Evolutionary conservation across 768 basidiomycete species (phyloP).

Genomic region (Tricholoma furcatifolium): DNA sequence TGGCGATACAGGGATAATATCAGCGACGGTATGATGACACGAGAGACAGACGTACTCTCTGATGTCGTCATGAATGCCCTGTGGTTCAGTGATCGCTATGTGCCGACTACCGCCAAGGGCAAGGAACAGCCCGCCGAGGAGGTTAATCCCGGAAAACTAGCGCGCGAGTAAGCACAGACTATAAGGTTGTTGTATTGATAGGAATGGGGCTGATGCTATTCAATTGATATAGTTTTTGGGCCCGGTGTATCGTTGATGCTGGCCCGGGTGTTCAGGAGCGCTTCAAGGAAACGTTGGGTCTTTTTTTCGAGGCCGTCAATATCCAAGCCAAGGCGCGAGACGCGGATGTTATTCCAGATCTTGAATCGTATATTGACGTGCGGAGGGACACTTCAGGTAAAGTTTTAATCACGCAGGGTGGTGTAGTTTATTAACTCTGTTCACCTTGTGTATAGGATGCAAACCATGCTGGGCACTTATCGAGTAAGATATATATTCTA

Average conservation of each 20-base stretch:
- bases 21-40: constrained; percentile 75
- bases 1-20: constrained; percentile 54
- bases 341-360: constrained; percentile 54
- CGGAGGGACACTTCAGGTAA: constrained; percentile 72
- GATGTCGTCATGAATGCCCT: constrained; percentile 73
- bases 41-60: constrained; percentile 55
- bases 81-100: constrained; percentile 52
- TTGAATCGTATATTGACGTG: constrained; percentile 71
- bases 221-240: constrained; percentile 55
- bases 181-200: constrained; percentile 2
- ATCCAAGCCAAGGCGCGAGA: constrained; percentile 62
- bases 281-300: constrained; percentile 66
- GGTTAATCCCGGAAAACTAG: constrained; percentile 59
- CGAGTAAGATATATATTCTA: constrained; percentile 41
- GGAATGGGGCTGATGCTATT: background rate
- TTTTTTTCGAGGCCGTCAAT: constrained; percentile 69
- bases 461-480: constrained; percentile 77
- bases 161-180: constrained; percentile 57
- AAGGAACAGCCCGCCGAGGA: constrained; percentile 40
- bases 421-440: background rate
- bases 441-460: constrained; percentile 38
- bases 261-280: constrained; percentile 60
- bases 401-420: constrained; percentile 6
- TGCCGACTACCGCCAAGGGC: constrained; percentile 39
- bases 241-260: constrained; percentile 56